Percentiles rank a stretch among this genome's conserved stretches.
phyloP scores from a whole-genome alignment of 1,284 basidiomycete genomes.

The Cystobasidium slooffiae region DNA sequence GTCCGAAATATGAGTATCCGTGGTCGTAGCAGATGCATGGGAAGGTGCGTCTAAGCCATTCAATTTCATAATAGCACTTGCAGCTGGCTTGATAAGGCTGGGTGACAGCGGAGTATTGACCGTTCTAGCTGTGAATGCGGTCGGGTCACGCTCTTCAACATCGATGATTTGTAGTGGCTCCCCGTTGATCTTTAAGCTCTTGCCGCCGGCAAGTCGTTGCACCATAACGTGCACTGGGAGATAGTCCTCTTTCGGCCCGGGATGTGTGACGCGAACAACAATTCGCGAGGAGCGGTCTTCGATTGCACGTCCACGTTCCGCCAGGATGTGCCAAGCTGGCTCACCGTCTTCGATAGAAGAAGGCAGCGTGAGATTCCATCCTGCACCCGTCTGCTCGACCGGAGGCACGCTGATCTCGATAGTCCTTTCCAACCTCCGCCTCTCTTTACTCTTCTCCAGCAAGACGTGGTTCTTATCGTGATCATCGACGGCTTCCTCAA shows the following conservation, averaged over 20 bases:
- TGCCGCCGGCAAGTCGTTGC: slow-evolving; percentile 72
- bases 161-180: slow-evolving; percentile 71
- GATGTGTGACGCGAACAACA: slow-evolving; percentile 70
- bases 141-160: slow-evolving; percentile 69
- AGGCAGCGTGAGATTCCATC: slow-evolving; percentile 84
- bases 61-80: slow-evolving; percentile 17
- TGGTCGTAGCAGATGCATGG: slow-evolving; percentile 21
- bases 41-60: slow-evolving; percentile 30
- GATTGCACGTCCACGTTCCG: slow-evolving; percentile 60
- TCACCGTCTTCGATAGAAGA: slow-evolving; percentile 65
- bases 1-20: slow-evolving; percentile 3
- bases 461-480: slow-evolving; percentile 63
- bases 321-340: slow-evolving; percentile 61
- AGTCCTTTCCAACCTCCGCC: slow-evolving; percentile 69
- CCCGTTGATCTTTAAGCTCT: slow-evolving; percentile 77
- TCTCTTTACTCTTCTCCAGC: slow-evolving; percentile 67
- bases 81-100: slow-evolving; percentile 29
- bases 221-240: slow-evolving; percentile 77
- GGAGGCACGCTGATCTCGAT: slow-evolving; percentile 72
- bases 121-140: slow-evolving; percentile 60
- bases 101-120: slow-evolving; percentile 17
- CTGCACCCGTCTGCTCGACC: slow-evolving; percentile 67
- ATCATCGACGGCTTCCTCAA: slow-evolving; percentile 62
- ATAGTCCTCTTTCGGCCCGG: slow-evolving; percentile 73
- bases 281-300: slow-evolving; percentile 67